Conservation (phyloP, 768 basidiomycete genomes). For the Amanita molliuscula region DNA sequence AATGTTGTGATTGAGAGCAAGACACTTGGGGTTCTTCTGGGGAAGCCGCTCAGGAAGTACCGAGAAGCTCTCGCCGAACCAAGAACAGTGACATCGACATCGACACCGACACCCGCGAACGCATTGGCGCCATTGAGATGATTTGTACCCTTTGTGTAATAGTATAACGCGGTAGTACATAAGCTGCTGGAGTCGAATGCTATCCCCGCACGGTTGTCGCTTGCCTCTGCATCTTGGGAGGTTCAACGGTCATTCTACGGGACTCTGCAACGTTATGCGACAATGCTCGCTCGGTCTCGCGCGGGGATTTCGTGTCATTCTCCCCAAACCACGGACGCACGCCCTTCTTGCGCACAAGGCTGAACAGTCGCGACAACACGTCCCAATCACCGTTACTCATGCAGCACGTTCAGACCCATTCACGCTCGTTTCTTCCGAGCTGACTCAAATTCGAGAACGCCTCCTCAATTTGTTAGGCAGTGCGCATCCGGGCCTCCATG, state of each 20-base stretch:
- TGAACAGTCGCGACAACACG: conserved; percentile 17
- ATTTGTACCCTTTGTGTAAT: background rate
- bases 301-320: background rate
- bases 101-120: conserved; percentile 8
- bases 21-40: conserved; percentile 32
- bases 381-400: conserved; percentile 15
- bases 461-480: conserved; percentile 76
- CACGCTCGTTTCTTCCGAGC: conserved; percentile 59
- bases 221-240: too few relatives aligned
- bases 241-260: too few relatives aligned
- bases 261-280: conserved; percentile 1
- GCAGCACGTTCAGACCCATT: conserved; percentile 48
- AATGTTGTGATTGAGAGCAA: conserved; percentile 2
- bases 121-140: background rate
- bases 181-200: background rate
- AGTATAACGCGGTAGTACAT: background rate
- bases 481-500: conserved; percentile 78
- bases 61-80: conserved; percentile 25
- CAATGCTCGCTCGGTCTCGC: background rate
- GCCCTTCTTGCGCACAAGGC: conserved; percentile 33
- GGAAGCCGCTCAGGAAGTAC: conserved; percentile 32
- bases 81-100: conserved; percentile 15
- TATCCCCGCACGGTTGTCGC: background rate
- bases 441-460: conserved; percentile 57
- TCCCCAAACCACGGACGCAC: conserved; percentile 17